Evolutionary conservation across 2,329 filamentous ascomycete species (phyloP), one percentile per base, ranked within the genome.

Genomic region (Fusarium vanettenii): DNA sequence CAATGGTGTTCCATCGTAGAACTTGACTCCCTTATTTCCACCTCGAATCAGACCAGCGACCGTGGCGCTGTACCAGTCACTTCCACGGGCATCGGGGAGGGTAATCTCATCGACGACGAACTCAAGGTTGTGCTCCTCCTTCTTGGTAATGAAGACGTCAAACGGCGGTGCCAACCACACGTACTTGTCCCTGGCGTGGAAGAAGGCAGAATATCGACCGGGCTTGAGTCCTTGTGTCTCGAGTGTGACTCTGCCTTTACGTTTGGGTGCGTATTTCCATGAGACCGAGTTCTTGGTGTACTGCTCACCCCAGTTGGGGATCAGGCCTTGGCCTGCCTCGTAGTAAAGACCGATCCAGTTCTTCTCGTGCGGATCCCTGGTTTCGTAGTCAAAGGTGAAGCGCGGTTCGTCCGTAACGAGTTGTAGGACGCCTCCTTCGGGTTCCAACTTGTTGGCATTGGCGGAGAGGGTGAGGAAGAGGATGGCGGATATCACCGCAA

Each of bases 341-440:
- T 74, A 52, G 63, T 81, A 84, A 2, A 85, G 52, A 14, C 80
- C 83, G n/a, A 85, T 77, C 83, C 83, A 85, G 70, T 85, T 85
- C n/a, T 67, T 79, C 4, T 70, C 50, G 59, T 78, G 67, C 0
- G 80, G 69, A 7, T 72, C 35, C 1, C 72, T 43, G 0, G 81
- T 83, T 9, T 76, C 72, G 67, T 84, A 85, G 8, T 77, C 41
- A 57, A 84, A 82, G 1, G 81, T 84, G 25, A 81, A 55, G 4
- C 45, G 11, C 4, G 31, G 27, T 29, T 50, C 63, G 29, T 25
- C 31, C 22, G 20, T 13, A 39, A 29, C 41, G 10, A 57, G 39
- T 16, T 25, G 59, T 6, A 55, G 27, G 6, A 60, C 18, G 22
- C 27, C 55, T 18, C 62, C 55, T 7, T 60, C 33, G 2, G 62